Evolutionary conservation across 352 stramenopile genomes (phyloP).

Genomic region (Aphanomyces astaci): DNA sequence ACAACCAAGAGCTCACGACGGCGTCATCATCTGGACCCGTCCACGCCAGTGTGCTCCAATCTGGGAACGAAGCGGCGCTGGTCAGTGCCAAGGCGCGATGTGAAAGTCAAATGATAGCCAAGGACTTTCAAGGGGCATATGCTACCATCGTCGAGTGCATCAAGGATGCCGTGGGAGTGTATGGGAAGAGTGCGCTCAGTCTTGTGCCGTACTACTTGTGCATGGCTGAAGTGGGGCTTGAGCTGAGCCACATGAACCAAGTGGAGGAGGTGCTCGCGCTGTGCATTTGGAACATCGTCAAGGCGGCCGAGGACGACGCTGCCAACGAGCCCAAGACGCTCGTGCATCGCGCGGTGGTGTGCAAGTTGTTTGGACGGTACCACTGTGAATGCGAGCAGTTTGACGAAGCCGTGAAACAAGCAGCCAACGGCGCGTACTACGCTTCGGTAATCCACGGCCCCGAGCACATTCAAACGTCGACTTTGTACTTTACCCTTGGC

Average conservation of each 20-base stretch:
- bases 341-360: constrained; percentile 2
- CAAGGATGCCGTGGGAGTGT: constrained; percentile 38
- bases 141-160: constrained; percentile 23
- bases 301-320: constrained; percentile 32
- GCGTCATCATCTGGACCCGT: neutral
- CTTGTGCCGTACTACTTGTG: constrained; percentile 61
- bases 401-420: constrained; percentile 48
- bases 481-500: constrained; percentile 67
- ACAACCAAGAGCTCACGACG: neutral
- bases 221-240: constrained; percentile 52
- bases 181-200: constrained; percentile 42
- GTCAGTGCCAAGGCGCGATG: neutral
- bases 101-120: constrained; percentile 13
- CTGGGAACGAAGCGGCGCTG: neutral
- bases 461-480: constrained; percentile 62
- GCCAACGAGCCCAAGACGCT: constrained; percentile 9
- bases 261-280: constrained; percentile 57
- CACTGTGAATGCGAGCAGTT: constrained; percentile 16
- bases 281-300: constrained; percentile 66
- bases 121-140: constrained; percentile 14
- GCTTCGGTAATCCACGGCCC: constrained; percentile 59
- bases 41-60: neutral
- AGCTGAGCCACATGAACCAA: constrained; percentile 51
- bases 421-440: constrained; percentile 60
- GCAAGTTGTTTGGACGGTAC: constrained; percentile 16